These are phyloP conservation scores for Nemania sp. DNA, from an alignment of 2,329 filamentous ascomycete genomes.

Conservation along the genomic window DNA sequence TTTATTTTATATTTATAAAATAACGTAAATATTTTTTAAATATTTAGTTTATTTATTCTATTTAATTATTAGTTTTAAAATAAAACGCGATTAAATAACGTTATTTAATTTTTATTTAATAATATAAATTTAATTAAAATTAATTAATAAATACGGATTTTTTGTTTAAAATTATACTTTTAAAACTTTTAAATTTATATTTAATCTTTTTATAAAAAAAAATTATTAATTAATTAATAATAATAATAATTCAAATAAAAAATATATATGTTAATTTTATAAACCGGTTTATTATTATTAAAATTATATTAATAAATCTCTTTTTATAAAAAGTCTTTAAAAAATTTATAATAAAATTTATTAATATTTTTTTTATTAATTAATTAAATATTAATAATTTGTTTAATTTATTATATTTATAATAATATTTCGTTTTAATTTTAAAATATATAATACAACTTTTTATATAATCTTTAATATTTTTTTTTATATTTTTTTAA, in stretches of 20 bases:
- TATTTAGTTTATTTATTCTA: not conserved
- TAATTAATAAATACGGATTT: not conserved
- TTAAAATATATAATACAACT: not conserved
- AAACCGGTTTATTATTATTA: not conserved
- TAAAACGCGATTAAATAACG: not conserved
- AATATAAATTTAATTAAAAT: not conserved
- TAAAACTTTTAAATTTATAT: not conserved
- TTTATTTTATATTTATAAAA: not conserved
- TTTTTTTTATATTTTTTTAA: not conserved
- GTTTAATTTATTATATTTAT: not conserved
- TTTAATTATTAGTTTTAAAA: not conserved
- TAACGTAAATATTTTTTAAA: not conserved
- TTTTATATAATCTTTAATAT: not conserved
- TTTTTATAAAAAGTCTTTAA: not conserved
- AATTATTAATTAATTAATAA: too few relatives aligned
- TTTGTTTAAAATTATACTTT: not conserved
- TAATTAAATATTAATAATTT: not conserved
- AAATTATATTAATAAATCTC: not conserved
- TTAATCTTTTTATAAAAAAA: not conserved
- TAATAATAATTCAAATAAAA: constrained; percentile 1
- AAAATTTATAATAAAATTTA: not conserved
- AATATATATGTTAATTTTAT: not conserved
- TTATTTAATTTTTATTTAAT: not conserved
- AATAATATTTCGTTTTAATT: not conserved
- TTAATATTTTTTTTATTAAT: not conserved